Evolutionary conservation across 805 yeast species (phyloP).

Genomic region (Starmerella floricola): DNA sequence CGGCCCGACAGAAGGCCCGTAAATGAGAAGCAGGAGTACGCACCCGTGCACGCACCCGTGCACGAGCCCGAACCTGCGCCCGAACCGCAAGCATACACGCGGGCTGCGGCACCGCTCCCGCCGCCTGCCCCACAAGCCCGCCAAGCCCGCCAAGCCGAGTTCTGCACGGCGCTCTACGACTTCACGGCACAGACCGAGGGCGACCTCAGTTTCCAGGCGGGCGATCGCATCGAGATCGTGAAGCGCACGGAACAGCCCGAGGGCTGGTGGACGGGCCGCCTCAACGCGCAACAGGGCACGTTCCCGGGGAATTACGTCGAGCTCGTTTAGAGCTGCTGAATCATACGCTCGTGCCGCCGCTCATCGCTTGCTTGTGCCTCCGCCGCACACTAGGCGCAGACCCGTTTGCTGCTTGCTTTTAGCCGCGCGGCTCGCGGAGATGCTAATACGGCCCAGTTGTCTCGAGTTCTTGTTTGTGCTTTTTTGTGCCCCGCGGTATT

Average conservation of each 20-base stretch:
- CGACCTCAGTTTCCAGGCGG: conserved; percentile 77
- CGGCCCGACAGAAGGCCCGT: neutral
- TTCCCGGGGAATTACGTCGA: conserved; percentile 97
- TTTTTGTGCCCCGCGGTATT: too few species aligned
- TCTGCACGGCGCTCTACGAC: conserved; percentile 81
- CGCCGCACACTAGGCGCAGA: too few species aligned
- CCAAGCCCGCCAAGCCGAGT: conserved; percentile 29
- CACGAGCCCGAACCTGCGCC: neutral
- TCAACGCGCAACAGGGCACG: conserved; percentile 75
- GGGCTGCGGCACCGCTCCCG: neutral
- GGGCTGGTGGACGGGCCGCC: conserved; percentile 96
- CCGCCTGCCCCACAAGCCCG: conserved; percentile 23
- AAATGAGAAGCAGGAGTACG: too few species aligned
- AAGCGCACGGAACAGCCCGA: conserved; percentile 72
- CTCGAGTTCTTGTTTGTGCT: too few species aligned
- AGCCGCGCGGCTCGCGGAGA: too few species aligned
- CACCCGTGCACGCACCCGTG: too few species aligned
- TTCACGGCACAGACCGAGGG: conserved; percentile 89
- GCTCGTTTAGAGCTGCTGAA: conserved; percentile 25
- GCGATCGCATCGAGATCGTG: conserved; percentile 70
- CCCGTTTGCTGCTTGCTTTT: too few species aligned
- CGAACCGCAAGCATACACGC: conserved; percentile 1
- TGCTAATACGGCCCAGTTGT: too few species aligned
- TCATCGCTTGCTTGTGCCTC: too few species aligned
- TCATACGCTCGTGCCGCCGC: too few species aligned